Evolutionary conservation across 768 basidiomycete genomes (phyloP), one percentile per base, ranked within the genome.

Genomic region (Sporobolomyces roseus): DNA sequence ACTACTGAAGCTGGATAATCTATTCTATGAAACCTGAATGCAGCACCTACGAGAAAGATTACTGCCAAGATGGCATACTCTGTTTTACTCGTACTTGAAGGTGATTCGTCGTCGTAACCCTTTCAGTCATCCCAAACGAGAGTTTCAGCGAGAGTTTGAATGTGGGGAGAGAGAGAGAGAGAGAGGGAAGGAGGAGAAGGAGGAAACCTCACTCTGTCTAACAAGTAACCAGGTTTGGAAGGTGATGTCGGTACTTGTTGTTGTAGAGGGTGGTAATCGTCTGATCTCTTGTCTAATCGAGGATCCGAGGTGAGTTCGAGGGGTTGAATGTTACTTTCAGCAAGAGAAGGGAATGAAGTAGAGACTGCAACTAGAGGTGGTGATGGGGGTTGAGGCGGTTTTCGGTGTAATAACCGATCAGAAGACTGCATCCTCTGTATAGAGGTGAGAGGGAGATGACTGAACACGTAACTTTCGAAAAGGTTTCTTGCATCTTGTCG

Each of bases 1-100:
- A 77, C 77, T n/a, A 78, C 77, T 27, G 64, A 59, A n/a, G 63
- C 52, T 0, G 77, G 77, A 43, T 74, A 71, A 69, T 74, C 65
- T 65, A 78, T 78, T n/a, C 69, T 70, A 27, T 61, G 72, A 61
- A 77, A 77, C 35, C 77, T 52, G 35, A 77, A 56, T 0, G 70
- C 70, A 33, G 65, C 65, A 0, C 59, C 71, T n/a, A 68, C 38
- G 48, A 65, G 33, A 30, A 68, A 62, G 36, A 72, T 65, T 48
- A 35, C n/a, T 9, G 36, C 23, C 35, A 68, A 38, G 48, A 72
- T 61, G 32, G 35, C 27, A 32, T 63, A 69, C 51, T 69, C 68
- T 45, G 49, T 49, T 46, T 30, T 54, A 63, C 38, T 65, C 45
- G 36, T 36, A n/a, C 43, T 60, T 36, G 58, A 64, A 4, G 68